Base-by-base conservation (phyloP, 441 rosid species). In the Gossypium davidsonii region DNA sequence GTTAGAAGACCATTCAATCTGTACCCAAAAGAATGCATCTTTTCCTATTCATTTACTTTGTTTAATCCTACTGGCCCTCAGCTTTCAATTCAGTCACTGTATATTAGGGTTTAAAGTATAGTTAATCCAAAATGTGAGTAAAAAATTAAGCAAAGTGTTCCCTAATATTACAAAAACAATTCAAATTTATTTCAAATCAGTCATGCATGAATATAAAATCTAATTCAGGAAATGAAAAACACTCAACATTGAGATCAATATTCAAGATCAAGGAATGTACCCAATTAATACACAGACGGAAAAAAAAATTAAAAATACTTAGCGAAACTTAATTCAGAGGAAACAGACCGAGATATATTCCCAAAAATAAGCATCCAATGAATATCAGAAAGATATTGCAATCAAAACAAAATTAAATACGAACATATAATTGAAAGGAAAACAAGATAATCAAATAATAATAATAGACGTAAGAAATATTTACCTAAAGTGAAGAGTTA, bases 1-100 rank as follows among this genome's bases (percentile, higher is more conserved):
- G 99, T 95, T 25, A 95, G 80, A 80, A 91, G 76, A 53, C 95
- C 93, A 74, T 95, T 95, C 9, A 92, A 91, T 82, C 98, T 87
- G 90, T 89, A 88, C 37, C 90, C 85, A 73, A 93, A 93, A 0
- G 97, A 83, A 86, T 95, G 97, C 99, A 95, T 94, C 60, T 74
- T 78, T 64, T 25, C 25, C 70, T 28, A 18, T 17, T 37, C 62
- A 31, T 62, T 31, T 62, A 28, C 28, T 63, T 62, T 8, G 57
- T 48, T 66, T 23, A 26, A 25, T 48, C 71, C 51, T 48, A 48
- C 42, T 25, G 58, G 9, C 9, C 28, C 70, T 14, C 57, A 25
- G 23, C 42, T 48, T 25, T 25, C 39, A n/a, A 21, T 67, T 15
- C 44, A 15, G 71, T 26, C 70, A 6, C 71, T 25, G 25, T 49